Evolutionary conservation across 108 stramenopile species (phyloP).

Genomic region (Pelagomonas calceolata): DNA sequence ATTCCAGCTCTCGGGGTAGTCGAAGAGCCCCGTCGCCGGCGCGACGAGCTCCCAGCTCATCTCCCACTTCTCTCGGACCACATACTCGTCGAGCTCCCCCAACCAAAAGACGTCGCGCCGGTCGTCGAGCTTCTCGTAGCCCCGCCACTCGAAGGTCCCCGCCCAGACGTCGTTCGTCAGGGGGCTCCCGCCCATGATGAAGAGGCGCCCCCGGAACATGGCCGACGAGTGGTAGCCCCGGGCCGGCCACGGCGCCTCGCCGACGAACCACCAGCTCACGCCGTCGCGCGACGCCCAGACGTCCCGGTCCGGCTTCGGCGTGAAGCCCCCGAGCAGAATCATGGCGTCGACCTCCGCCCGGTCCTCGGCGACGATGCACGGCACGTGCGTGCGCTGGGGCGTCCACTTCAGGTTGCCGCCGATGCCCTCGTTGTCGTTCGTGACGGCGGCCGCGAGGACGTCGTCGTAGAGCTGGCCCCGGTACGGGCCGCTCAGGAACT

Average conservation of each 20-base stretch:
- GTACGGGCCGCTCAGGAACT: too few relatives aligned
- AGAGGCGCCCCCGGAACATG: constrained; percentile 34
- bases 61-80: too few relatives aligned
- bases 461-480: too few relatives aligned
- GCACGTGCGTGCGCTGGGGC: too few relatives aligned
- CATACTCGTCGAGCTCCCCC: too few relatives aligned
- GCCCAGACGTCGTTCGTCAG: constrained; percentile 61
- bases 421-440: too few relatives aligned
- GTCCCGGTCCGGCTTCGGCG: constrained; percentile 56
- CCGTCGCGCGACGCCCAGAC: constrained; percentile 59
- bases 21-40: background rate
- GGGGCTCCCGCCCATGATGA: constrained; percentile 58
- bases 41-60: background rate
- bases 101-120: too few relatives aligned
- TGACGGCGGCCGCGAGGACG: too few relatives aligned
- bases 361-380: constrained; percentile 10
- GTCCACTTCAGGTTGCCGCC: too few relatives aligned
- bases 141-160: constrained; percentile 25
- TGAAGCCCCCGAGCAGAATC: constrained; percentile 53
- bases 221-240: constrained; percentile 55
- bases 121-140: background rate
- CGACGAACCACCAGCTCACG: constrained; percentile 46
- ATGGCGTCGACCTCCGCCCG: constrained; percentile 31
- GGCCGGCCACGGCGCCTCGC: constrained; percentile 54
- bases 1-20: background rate